Evolutionary conservation across 1,284 basidiomycete species (phyloP).

Genomic region (Porodaedalea pini): DNA sequence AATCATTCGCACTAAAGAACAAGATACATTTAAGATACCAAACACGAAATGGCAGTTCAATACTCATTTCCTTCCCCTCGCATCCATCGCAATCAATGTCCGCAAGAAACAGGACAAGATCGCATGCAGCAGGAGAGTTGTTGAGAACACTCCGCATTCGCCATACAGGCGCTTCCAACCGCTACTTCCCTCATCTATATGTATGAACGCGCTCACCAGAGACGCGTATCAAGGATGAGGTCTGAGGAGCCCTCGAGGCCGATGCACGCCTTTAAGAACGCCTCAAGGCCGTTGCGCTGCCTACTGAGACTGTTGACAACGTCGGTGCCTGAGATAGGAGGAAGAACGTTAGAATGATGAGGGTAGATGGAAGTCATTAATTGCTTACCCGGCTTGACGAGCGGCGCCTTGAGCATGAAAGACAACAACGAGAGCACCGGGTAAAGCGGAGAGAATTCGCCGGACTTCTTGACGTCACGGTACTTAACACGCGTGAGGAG

Average conservation of each 20-base stretch:
- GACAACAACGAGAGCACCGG: constrained; percentile 85
- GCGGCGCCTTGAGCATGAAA: constrained; percentile 97
- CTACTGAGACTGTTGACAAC: constrained; percentile 95
- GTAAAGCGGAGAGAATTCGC: constrained; percentile 79
- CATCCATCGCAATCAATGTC: too few species aligned
- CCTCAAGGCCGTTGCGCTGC: constrained; percentile 92
- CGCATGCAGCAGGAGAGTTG: background rate
- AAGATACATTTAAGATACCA: too few species aligned
- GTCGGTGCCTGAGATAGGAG: constrained; percentile 53
- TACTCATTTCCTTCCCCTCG: background rate
- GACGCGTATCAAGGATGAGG: constrained; percentile 80
- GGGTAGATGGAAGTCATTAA: background rate
- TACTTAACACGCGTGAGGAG: constrained; percentile 92
- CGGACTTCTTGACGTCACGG: constrained; percentile 49
- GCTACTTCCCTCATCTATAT: background rate
- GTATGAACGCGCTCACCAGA: constrained; percentile 58
- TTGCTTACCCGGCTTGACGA: constrained; percentile 87
- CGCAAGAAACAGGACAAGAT: background rate
- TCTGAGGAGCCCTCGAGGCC: constrained; percentile 82
- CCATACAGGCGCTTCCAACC: background rate
- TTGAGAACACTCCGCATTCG: constrained; percentile 6
- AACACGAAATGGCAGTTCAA: background rate
- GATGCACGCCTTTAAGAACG: constrained; percentile 89
- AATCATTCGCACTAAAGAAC: too few species aligned
- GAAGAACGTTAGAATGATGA: constrained; percentile 5